Conservation (phyloP, 176 grass and related monocot species). For the Dactylis glomerata region DNA sequence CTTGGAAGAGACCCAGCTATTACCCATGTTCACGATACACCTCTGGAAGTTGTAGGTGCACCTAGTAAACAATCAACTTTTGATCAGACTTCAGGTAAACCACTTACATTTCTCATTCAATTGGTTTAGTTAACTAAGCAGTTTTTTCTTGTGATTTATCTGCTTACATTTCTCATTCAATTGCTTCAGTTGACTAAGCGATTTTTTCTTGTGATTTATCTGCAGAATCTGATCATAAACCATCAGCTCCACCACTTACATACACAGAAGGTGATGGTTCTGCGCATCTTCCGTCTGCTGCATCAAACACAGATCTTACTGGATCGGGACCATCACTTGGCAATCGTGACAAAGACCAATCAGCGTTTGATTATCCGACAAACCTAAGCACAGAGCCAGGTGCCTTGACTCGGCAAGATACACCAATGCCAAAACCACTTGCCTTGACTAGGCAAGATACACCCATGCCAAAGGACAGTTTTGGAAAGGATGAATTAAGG, state of each 20-base stretch:
- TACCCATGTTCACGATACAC: constrained; percentile 42
- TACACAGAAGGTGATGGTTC: constrained; percentile 51
- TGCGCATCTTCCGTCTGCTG: constrained; percentile 38
- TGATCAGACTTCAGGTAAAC: constrained; percentile 35
- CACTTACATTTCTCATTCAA: constrained; percentile 6
- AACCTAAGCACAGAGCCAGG: constrained; percentile 44
- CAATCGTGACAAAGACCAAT: constrained; percentile 48
- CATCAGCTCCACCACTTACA: constrained; percentile 64
- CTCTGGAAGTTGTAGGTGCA: constrained; percentile 33
- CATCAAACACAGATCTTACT: constrained; percentile 49
- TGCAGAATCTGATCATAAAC: constrained; percentile 68
- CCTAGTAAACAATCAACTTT: constrained; percentile 34
- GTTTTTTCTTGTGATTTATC: constrained; percentile 28
- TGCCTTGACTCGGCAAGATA: constrained; percentile 43
- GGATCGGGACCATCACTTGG: constrained; percentile 47
- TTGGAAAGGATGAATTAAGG: constrained; percentile 51
- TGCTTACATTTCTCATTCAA: constrained; percentile 13
- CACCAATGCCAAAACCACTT: constrained; percentile 38
- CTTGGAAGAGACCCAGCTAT: constrained; percentile 66
- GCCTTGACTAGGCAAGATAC: constrained; percentile 13
- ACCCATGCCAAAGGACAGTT: constrained; percentile 44
- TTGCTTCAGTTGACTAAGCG: constrained; percentile 6
- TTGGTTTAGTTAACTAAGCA: constrained; percentile 37
- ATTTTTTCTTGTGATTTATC: constrained; percentile 33
- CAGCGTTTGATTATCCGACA: constrained; percentile 40